Base-by-base conservation (phyloP, 1,284 basidiomycete species). In the Naganishia sp. region DNA sequence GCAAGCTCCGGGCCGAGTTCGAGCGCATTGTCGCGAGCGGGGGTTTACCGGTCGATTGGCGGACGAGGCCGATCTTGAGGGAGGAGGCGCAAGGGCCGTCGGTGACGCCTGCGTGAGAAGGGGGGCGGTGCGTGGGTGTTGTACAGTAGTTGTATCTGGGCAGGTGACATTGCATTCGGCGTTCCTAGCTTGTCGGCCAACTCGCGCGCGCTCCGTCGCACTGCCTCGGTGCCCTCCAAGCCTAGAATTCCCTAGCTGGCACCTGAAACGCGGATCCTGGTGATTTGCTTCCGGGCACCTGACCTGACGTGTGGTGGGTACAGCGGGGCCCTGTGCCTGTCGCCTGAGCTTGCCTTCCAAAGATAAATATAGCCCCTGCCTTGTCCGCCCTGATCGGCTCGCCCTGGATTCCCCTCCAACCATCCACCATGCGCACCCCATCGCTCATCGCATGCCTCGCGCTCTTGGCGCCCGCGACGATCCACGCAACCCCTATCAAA, bases 41-140 rank as follows among this genome's bases (percentile, higher is more conserved):
- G 6, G 48, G 28, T 10, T n/a, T 61, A 5, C 59, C 59, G 2
- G 33, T 25, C 3, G 59, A 61, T 44, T 61, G 59, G 59, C 16
- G 15, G 44, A 61, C 59, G 13, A 48, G 59, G 9, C 59, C 59
- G 59, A 61, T 61, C 18, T 25, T 61, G 23, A 61, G 48, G 10
- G 46, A 42, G 33, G 59, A 45, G 46, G 44, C 39, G 46, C 15
- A 42, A 9, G 46, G 42, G 57, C 25, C 42, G 56, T 31, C 33
- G 45, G n/a, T 59, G 13, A 45, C 49, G 15, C 10, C 16, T 3
- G 42, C 10, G 45, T 33, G 44, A 46, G 44, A 33, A 46, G 28
- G 10, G 33, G n/a, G 53, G 53, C 53, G 53, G 53, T 55, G 53
- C n/a, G 18, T 1, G 28, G 4, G 36, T 15, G 53, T 2, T 39